phyloP scores from a whole-genome alignment of 2,329 filamentous ascomycete species.

The Ustulina deusta region DNA sequence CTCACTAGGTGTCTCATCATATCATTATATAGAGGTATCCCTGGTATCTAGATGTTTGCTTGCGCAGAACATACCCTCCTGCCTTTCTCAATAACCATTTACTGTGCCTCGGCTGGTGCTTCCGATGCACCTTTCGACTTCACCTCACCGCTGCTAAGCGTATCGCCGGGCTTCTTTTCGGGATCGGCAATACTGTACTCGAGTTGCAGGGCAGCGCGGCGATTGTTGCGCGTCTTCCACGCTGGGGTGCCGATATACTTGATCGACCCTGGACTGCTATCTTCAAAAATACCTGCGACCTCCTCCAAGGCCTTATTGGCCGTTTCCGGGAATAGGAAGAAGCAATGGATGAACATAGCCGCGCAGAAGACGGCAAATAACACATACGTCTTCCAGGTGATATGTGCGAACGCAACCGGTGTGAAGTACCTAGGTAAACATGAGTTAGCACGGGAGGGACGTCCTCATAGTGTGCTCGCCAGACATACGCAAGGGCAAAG shows the following conservation, averaged over 20 bases:
- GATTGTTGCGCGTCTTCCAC: slow-evolving; percentile 58
- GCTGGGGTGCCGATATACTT: slow-evolving; percentile 56
- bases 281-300: slow-evolving; percentile 62
- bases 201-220: slow-evolving; percentile 49
- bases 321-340: slow-evolving; percentile 69
- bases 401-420: slow-evolving; percentile 59
- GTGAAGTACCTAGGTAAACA: slow-evolving; percentile 55
- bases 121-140: slow-evolving; percentile 9
- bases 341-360: too few species aligned
- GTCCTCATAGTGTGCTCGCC: background rate
- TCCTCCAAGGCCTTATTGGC: slow-evolving; percentile 67
- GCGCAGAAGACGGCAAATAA: slow-evolving; percentile 67
- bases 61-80: slow-evolving; percentile 1
- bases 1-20: background rate
- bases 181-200: slow-evolving; percentile 53
- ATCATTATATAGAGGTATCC: background rate
- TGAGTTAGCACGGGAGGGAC: slow-evolving; percentile 16
- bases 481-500: slow-evolving; percentile 57
- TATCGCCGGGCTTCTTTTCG: slow-evolving; percentile 50
- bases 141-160: background rate
- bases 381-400: slow-evolving; percentile 65
- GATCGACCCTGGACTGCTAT: slow-evolving; percentile 53
- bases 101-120: slow-evolving; percentile 11
- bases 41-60: background rate
- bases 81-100: background rate